Base-by-base conservation (phyloP, 192 early-diverging fungal species). In the Oehlia diaphana region DNA sequence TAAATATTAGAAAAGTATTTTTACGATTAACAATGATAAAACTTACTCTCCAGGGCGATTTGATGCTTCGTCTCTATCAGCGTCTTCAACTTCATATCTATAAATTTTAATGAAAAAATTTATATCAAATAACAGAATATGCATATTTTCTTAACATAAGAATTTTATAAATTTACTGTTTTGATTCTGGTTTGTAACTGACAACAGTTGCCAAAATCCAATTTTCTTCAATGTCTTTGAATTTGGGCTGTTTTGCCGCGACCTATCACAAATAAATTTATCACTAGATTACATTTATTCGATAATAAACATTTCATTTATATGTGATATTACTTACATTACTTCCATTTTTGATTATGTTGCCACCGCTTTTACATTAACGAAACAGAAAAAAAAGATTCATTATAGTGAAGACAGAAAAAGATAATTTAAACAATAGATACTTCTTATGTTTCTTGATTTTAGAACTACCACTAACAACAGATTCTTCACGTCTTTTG, bases 151-250 rank as follows among this genome's bases (percentile, higher is more conserved):
- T 26, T 26, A 26, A 26, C 26, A 26, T 26, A 26, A 26, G 26
- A 26, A 26, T 26, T 26, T 26, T 26, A 26, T 26, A 26, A 26
- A 26, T 26, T 26, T 26, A 26, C 26, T 26, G 0, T 26, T 26
- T 26, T 26, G 26, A 26, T 26, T 26, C 26, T 26, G 26, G 26
- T 26, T 26, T 26, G 26, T 26, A 26, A 26, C 26, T 26, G 26
- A 26, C 26, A 26, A 26, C 89, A 6, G 82, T 78, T 10, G 89
- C 89, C 64, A 87, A 63, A 31, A 90, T 90, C 89, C 89, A 90
- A 63, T 90, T 88, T 73, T 90, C 82, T 33, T 82, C 79, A 66
- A 84, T 85, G 65, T 87, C 84, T 68, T 90, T 90, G 63, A 83
- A 76, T 63, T 86, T 87, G 69, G 84, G 84, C 76, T 85, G 86